A percentile compares a stretch with the other conserved stretches of the same genome.
These are phyloP conservation scores for Pugionium cornutum DNA, from an alignment of 345 rosid genomes.

Conservation along the genomic window DNA sequence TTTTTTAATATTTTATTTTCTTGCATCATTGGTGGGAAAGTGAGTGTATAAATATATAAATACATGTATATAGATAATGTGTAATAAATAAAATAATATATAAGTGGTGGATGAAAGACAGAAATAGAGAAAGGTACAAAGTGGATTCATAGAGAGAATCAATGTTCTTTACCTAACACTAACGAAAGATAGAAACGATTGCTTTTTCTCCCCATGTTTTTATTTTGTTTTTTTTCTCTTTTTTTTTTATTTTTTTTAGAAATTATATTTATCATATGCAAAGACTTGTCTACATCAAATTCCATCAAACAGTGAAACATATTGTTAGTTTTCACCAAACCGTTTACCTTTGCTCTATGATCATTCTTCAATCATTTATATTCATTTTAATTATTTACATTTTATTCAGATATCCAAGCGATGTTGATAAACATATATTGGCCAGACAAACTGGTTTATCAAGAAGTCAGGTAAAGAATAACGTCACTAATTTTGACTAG, in stretches of 20 bases:
- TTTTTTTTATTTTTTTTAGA: background rate
- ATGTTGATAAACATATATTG: conserved; percentile 96
- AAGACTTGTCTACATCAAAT: conserved; percentile 43
- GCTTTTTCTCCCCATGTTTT: conserved; percentile 30
- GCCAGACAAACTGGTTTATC: conserved; percentile 99
- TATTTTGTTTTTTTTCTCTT: conserved; percentile 5
- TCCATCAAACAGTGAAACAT: conserved; percentile 45
- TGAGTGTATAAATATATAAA: conserved; percentile 36
- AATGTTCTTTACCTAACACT: conserved; percentile 46
- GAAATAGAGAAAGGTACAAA: conserved; percentile 49
- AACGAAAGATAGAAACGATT: conserved; percentile 38
- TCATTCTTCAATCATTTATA: conserved; percentile 51
- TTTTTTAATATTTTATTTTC: conserved; percentile 4
- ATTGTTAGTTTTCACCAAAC: conserved; percentile 58
- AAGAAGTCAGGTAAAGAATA: conserved; percentile 90
- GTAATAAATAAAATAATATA: background rate
- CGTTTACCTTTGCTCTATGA: conserved; percentile 44
- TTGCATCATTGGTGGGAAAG: conserved; percentile 40
- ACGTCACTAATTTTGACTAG: too few species aligned
- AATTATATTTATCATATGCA: conserved; percentile 16
- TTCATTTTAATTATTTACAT: conserved; percentile 12
- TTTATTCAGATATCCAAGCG: conserved; percentile 91
- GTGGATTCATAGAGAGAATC: conserved; percentile 48
- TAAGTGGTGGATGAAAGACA: conserved; percentile 40
- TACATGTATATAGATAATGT: background rate